phyloP scores from a whole-genome alignment of 2,329 filamentous ascomycete genomes.

The Diaporthe citriasiana region DNA sequence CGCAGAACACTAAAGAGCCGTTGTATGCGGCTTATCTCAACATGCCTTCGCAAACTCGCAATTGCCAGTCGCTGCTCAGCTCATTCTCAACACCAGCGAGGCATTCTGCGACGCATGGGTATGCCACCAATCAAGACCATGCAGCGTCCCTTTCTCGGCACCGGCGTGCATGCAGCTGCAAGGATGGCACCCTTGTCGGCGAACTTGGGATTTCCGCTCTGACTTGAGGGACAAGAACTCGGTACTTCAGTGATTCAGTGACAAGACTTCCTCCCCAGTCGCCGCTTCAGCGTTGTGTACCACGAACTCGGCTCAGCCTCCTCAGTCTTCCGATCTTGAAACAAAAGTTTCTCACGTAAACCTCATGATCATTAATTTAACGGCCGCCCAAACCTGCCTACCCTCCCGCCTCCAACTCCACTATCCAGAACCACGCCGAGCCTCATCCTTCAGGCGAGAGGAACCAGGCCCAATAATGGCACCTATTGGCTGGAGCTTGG shows the following conservation, averaged over 20 bases:
- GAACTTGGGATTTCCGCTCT: constrained; percentile 31
- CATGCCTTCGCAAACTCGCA: neutral
- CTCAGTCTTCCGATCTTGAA: constrained; percentile 20
- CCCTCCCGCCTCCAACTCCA: neutral
- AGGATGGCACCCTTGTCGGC: constrained; percentile 37
- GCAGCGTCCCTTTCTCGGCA: constrained; percentile 29
- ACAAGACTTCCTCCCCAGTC: constrained; percentile 2
- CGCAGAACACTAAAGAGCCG: neutral
- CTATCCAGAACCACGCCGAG: constrained; percentile 16
- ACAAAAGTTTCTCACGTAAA: constrained; percentile 11
- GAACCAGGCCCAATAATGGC: neutral
- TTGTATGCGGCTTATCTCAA: constrained; percentile 31
- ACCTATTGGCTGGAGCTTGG: constrained; percentile 31
- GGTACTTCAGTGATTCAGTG: neutral
- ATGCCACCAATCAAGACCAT: constrained; percentile 24
- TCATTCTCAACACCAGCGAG: constrained; percentile 20
- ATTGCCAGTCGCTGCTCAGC: constrained; percentile 4
- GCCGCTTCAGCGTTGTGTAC: neutral
- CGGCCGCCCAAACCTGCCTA: neutral
- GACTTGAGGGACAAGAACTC: neutral
- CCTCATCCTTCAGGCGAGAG: constrained; percentile 20
- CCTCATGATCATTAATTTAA: neutral
- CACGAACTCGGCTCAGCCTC: constrained; percentile 17
- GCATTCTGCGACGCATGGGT: constrained; percentile 34
- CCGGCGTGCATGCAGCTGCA: constrained; percentile 20